Percentiles rank a stretch among this genome's conserved stretches.
phyloP scores from a whole-genome alignment of 805 yeast genomes.

The Metschnikowia reukaufii region DNA sequence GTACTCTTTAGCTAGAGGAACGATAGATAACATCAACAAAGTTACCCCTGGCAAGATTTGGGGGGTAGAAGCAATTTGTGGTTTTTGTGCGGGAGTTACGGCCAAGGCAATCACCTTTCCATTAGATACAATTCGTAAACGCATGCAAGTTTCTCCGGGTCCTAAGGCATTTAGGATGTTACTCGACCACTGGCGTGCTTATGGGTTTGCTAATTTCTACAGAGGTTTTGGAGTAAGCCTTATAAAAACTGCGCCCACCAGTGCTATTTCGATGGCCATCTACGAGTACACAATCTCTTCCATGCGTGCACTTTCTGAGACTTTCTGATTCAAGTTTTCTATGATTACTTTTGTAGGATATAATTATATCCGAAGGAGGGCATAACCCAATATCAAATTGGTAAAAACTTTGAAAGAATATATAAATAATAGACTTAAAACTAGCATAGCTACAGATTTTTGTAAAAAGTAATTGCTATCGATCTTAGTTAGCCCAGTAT shows the following conservation, averaged over 20 bases:
- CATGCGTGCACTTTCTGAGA: slow-evolving; percentile 2
- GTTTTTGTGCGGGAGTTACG: slow-evolving; percentile 72
- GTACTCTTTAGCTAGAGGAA: slow-evolving; percentile 53
- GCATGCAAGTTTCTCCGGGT: slow-evolving; percentile 60
- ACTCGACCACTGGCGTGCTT: slow-evolving; percentile 44
- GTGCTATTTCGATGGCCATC: slow-evolving; percentile 65
- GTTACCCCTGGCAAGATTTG: slow-evolving; percentile 26
- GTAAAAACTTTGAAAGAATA: neutral
- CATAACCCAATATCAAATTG: no score
- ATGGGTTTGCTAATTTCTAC: slow-evolving; percentile 71
- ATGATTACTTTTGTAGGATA: no score
- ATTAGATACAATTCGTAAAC: slow-evolving; percentile 74
- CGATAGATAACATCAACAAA: slow-evolving; percentile 23
- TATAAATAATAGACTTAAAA: no score
- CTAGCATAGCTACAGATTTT: no score
- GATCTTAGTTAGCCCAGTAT: no score
- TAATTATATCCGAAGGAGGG: no score
- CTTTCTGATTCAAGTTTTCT: neutral
- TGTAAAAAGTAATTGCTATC: no score
- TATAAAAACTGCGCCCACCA: slow-evolving; percentile 77
- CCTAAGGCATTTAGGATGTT: slow-evolving; percentile 26
- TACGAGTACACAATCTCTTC: slow-evolving; percentile 48
- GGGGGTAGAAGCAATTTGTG: slow-evolving; percentile 55
- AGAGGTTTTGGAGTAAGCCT: slow-evolving; percentile 72
- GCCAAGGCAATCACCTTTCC: slow-evolving; percentile 82